These are phyloP conservation scores for Toxicodendron radicans DNA, from an alignment of 345 rosid species.

Conservation along the genomic window DNA sequence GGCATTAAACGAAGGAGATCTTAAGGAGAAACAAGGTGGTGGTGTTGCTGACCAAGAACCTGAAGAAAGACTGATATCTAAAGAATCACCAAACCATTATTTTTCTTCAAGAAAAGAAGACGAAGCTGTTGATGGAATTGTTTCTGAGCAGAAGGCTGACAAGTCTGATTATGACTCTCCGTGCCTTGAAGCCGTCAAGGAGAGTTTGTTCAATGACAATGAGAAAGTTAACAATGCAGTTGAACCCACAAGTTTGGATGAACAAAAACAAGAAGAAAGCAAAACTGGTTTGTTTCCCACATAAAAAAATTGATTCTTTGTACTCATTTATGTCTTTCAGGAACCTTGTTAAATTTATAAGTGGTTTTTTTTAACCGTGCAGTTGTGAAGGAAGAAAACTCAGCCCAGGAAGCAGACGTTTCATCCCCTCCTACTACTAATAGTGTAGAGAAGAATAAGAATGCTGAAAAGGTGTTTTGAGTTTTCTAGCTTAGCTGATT, in stretches of 20 bases:
- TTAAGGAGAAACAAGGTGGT: background rate
- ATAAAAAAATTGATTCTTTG: background rate
- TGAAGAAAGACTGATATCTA: conserved; percentile 18
- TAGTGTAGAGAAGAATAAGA: background rate
- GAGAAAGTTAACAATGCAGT: conserved; percentile 8
- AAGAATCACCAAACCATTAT: conserved; percentile 23
- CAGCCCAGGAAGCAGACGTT: conserved; percentile 19
- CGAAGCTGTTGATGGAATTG: conserved; percentile 25
- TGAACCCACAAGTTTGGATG: background rate
- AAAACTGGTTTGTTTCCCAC: conserved; percentile 22
- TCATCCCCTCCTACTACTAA: background rate
- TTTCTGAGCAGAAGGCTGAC: conserved; percentile 26
- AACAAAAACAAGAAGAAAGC: conserved; percentile 6
- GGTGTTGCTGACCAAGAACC: conserved; percentile 5
- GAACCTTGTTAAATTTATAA: background rate
- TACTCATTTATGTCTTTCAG: no score
- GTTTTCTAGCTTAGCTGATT: background rate
- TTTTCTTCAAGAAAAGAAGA: conserved; percentile 41
- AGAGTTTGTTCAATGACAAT: conserved; percentile 13
- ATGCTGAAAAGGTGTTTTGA: conserved; percentile 13
- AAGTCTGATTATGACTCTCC: conserved; percentile 34
- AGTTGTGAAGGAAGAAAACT: conserved; percentile 21
- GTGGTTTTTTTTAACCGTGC: background rate
- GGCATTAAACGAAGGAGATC: background rate
- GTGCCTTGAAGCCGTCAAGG: conserved; percentile 12